A percentile compares a stretch with the other conserved stretches of the same genome.
Evolutionary conservation across 2,329 filamentous ascomycete species (phyloP).

Genomic region (Xenoacremonium recifei): DNA sequence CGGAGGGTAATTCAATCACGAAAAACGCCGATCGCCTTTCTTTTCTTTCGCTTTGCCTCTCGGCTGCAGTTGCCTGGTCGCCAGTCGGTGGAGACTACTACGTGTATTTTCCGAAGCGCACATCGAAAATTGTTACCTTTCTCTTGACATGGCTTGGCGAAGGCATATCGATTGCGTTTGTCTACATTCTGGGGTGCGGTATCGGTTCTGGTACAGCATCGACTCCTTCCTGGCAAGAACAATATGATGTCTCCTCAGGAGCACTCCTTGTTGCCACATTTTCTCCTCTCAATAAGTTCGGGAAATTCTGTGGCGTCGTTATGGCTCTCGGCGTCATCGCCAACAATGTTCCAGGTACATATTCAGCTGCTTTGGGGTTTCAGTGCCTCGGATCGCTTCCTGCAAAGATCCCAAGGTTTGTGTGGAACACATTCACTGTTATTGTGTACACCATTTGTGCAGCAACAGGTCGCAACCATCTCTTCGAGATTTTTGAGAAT

Average conservation of each 20-base stretch:
- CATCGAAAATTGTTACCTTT: slow-evolving; percentile 63
- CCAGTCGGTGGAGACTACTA: slow-evolving; percentile 76
- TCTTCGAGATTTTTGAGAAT: slow-evolving; percentile 54
- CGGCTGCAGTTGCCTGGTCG: slow-evolving; percentile 57
- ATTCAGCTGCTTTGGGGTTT: slow-evolving; percentile 58
- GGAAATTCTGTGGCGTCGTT: slow-evolving; percentile 56
- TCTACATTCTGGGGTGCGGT: slow-evolving; percentile 63
- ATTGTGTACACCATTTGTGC: slow-evolving; percentile 55
- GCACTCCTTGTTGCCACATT: slow-evolving; percentile 58
- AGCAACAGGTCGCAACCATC: slow-evolving; percentile 50
- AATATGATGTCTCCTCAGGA: slow-evolving; percentile 51
- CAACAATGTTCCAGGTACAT: slow-evolving; percentile 55
- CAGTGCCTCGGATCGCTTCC: slow-evolving; percentile 56
- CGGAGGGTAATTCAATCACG: slow-evolving; percentile 59
- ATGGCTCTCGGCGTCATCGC: slow-evolving; percentile 54
- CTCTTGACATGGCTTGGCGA: slow-evolving; percentile 67
- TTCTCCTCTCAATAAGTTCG: slow-evolving; percentile 52
- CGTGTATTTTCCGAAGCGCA: slow-evolving; percentile 68
- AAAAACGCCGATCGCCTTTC: slow-evolving; percentile 60
- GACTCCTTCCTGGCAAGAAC: slow-evolving; percentile 48
- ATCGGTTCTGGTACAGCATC: slow-evolving; percentile 51
- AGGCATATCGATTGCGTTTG: slow-evolving; percentile 57
- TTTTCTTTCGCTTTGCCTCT: slow-evolving; percentile 69
- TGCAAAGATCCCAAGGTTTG: slow-evolving; percentile 49
- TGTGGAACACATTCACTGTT: slow-evolving; percentile 53